Percentiles rank a stretch among this genome's conserved stretches.
Conservation (phyloP, 371 early-diverging fungal genomes). For the Mycotypha africana region DNA sequence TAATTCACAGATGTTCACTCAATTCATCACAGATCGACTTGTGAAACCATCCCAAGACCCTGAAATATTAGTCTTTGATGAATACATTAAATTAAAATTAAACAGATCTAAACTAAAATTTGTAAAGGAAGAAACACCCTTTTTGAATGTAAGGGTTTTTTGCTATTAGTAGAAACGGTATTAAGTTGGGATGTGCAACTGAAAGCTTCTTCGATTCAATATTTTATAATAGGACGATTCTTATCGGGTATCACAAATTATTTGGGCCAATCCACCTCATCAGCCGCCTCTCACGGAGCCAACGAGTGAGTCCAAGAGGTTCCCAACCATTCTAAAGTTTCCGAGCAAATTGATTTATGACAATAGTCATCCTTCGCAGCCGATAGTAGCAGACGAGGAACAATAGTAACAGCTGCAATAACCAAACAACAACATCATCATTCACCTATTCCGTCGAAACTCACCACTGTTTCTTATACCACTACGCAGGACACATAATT, state of each 20-base stretch:
- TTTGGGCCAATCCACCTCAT: constrained; percentile 38
- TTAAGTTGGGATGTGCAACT: not conserved
- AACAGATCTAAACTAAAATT: constrained; percentile 73
- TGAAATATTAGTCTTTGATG: constrained; percentile 76
- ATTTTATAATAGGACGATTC: constrained; percentile 26
- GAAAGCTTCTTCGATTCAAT: not conserved
- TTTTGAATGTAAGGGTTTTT: constrained; percentile 51
- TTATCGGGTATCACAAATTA: constrained; percentile 38
- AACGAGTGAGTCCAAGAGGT: constrained; percentile 25
- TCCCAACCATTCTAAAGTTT: constrained; percentile 23
- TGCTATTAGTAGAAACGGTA: not conserved
- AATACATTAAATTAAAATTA: constrained; percentile 74
- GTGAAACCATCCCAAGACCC: constrained; percentile 61
- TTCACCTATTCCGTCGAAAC: too few species aligned
- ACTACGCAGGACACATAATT: too few species aligned
- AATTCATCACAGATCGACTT: constrained; percentile 73
- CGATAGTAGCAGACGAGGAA: too few species aligned
- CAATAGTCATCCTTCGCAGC: too few species aligned
- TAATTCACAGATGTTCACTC: constrained; percentile 77
- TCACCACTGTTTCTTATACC: too few species aligned
- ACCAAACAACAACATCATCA: too few species aligned
- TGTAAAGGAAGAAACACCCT: constrained; percentile 76
- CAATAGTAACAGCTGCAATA: too few species aligned
- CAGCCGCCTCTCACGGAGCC: constrained; percentile 1
- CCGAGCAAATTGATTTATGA: too few species aligned